phyloP scores from a whole-genome alignment of 768 basidiomycete genomes.

The Agaricus sinodeliciosus region DNA sequence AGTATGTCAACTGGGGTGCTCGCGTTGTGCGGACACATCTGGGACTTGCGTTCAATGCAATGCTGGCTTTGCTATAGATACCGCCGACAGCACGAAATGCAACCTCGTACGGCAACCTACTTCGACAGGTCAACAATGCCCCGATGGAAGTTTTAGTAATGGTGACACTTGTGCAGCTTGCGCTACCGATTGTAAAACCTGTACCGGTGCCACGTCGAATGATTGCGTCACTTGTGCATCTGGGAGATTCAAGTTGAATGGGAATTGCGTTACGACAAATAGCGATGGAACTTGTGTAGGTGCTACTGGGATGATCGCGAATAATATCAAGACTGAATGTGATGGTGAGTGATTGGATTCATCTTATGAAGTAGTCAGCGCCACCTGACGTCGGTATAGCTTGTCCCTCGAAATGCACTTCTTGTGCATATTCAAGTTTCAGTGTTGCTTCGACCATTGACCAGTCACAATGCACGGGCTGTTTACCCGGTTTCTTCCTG shows the following conservation, averaged over 20 bases:
- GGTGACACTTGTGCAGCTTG: constrained; percentile 50
- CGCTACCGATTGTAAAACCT: constrained; percentile 63
- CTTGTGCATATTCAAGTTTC: constrained; percentile 72
- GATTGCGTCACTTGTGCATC: constrained; percentile 65
- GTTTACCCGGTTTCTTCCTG: constrained; percentile 71
- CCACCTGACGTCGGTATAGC: constrained; percentile 31
- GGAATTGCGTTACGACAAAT: constrained; percentile 62
- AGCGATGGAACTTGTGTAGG: constrained; percentile 68
- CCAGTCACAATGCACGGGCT: constrained; percentile 69
- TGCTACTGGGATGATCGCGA: constrained; percentile 58
- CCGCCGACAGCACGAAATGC: constrained; percentile 64
- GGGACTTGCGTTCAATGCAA: constrained; percentile 72
- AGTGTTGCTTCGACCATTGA: constrained; percentile 56
- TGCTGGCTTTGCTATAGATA: constrained; percentile 59
- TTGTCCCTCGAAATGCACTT: constrained; percentile 78
- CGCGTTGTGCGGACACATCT: constrained; percentile 56
- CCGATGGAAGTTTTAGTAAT: constrained; percentile 55
- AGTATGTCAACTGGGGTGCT: constrained; percentile 75
- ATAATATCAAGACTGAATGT: constrained; percentile 79
- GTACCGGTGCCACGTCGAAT: constrained; percentile 59
- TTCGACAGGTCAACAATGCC: constrained; percentile 50
- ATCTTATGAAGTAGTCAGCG: not conserved
- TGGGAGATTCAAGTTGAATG: constrained; percentile 58
- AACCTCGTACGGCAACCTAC: constrained; percentile 43
- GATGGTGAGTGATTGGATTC: constrained; percentile 51